Percentiles rank a stretch among this genome's conserved stretches.
These are phyloP conservation scores for Amanita polypyramis DNA, from an alignment of 768 basidiomycete species.

Conservation along the genomic window DNA sequence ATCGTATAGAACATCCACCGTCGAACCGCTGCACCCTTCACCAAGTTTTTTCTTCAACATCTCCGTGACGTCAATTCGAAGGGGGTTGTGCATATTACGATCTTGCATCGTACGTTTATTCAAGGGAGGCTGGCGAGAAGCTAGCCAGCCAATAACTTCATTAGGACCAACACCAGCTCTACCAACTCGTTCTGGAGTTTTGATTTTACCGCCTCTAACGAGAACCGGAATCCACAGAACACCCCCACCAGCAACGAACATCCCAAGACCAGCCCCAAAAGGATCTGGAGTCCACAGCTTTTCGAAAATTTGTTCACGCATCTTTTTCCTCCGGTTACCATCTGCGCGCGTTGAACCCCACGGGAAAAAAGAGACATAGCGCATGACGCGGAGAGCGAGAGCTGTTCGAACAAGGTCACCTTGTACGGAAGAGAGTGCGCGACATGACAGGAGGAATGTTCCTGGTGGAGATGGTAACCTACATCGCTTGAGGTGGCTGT, in stretches of 20 bases:
- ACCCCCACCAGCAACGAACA: conserved; percentile 48
- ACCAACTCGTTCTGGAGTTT: conserved; percentile 10
- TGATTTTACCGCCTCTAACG: conserved; percentile 17
- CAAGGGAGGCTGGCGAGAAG: conserved; percentile 43
- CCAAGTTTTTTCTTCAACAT: conserved; percentile 12
- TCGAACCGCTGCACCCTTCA: conserved; percentile 10
- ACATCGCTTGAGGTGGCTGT: conserved; percentile 25
- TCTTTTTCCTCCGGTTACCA: conserved; percentile 36
- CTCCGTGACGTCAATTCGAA: conserved; percentile 34
- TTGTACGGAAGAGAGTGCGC: conserved; percentile 21
- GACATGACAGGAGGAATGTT: conserved; percentile 36
- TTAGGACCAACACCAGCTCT: conserved; percentile 2
- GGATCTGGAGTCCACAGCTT: conserved; percentile 35
- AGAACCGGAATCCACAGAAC: conserved; percentile 56
- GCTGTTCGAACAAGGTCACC: conserved; percentile 27
- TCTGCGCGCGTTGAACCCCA: conserved; percentile 69
- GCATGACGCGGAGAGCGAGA: conserved; percentile 45
- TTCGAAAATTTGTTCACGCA: conserved; percentile 35
- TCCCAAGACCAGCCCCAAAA: conserved; percentile 12
- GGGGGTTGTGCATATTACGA: conserved; percentile 14
- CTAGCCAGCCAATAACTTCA: conserved; percentile 46
- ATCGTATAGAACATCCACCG: conserved; percentile 46
- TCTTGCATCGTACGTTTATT: conserved; percentile 19
- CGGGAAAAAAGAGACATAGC: conserved; percentile 60
- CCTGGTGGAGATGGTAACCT: conserved; percentile 35